These are phyloP conservation scores for Phyllosticta ampelicida DNA, from an alignment of 2,329 filamentous ascomycete species.

Conservation along the genomic window DNA sequence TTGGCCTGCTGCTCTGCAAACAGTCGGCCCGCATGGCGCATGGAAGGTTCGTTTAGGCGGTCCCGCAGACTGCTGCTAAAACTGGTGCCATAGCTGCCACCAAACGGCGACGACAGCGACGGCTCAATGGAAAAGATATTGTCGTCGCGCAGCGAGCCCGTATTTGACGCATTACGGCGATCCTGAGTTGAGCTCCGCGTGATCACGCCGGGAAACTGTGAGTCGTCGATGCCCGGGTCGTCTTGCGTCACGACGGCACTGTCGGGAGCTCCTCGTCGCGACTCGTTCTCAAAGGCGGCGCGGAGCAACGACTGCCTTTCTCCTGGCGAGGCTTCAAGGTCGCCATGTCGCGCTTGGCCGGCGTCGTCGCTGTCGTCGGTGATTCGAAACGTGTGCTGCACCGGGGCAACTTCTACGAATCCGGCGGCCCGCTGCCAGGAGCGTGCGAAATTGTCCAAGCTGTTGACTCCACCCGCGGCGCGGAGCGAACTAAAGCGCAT, in stretches of 20 bases:
- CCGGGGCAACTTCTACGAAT: slow-evolving; percentile 79
- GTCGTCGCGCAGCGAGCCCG: slow-evolving; percentile 25
- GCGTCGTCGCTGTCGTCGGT: slow-evolving; percentile 37
- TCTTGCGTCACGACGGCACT: slow-evolving; percentile 26
- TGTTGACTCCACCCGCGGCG: slow-evolving; percentile 83
- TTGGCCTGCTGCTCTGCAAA: slow-evolving; percentile 38
- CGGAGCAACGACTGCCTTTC: slow-evolving; percentile 34
- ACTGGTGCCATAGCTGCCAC: slow-evolving; percentile 56
- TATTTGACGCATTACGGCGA: slow-evolving; percentile 7
- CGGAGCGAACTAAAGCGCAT: slow-evolving; percentile 42
- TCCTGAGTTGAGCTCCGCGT: neutral
- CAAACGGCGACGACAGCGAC: slow-evolving; percentile 53
- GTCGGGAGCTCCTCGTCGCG: slow-evolving; percentile 27
- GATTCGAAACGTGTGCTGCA: slow-evolving; percentile 60
- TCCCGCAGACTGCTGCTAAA: slow-evolving; percentile 50
- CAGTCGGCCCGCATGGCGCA: slow-evolving; percentile 44
- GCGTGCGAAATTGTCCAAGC: slow-evolving; percentile 82
- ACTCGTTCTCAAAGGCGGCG: slow-evolving; percentile 27
- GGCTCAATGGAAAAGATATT: slow-evolving; percentile 40
- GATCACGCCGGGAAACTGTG: neutral
- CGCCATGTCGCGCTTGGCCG: slow-evolving; percentile 33
- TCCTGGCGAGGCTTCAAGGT: slow-evolving; percentile 24
- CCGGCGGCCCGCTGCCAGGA: slow-evolving; percentile 86
- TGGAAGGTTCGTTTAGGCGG: slow-evolving; percentile 45
- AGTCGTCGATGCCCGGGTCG: neutral